These are phyloP conservation scores for Clonostachys sp. DNA, from an alignment of 2,329 filamentous ascomycete genomes.

Conservation along the genomic window DNA sequence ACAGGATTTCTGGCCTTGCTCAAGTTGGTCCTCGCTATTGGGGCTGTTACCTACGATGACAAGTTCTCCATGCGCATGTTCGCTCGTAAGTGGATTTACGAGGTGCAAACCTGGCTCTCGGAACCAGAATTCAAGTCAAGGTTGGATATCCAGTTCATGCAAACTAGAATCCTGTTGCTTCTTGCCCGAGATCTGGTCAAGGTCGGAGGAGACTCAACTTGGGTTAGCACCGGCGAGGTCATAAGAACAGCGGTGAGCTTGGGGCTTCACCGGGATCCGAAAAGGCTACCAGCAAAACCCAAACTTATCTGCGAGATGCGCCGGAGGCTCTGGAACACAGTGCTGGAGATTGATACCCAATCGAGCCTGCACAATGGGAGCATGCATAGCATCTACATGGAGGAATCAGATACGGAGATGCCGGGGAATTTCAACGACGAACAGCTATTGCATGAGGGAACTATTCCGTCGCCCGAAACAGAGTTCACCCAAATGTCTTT, in stretches of 20 bases:
- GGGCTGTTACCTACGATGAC: constrained; percentile 44
- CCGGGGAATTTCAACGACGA: constrained; percentile 47
- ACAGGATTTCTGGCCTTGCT: constrained; percentile 47
- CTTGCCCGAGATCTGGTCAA: constrained; percentile 30
- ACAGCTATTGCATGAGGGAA: constrained; percentile 19
- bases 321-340: constrained; percentile 46
- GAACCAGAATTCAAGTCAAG: constrained; percentile 47
- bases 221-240: constrained; percentile 37
- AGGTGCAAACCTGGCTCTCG: constrained; percentile 50
- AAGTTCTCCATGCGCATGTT: constrained; percentile 40
- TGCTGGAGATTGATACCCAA: constrained; percentile 42
- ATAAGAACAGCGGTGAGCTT: constrained; percentile 41
- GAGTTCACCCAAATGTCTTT: constrained; percentile 33
- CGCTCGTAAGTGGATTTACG: constrained; percentile 53
- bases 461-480: constrained; percentile 20
- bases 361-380: constrained; percentile 39
- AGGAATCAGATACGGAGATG: constrained; percentile 42
- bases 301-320: constrained; percentile 38
- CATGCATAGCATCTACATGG: constrained; percentile 33
- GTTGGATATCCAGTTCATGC: constrained; percentile 42
- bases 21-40: constrained; percentile 55
- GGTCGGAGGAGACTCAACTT: constrained; percentile 38
- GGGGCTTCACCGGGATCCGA: constrained; percentile 45
- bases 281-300: constrained; percentile 24
- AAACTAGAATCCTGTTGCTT: constrained; percentile 37